Conservation (phyloP, 345 rosid species). For the Ricinus communis region DNA sequence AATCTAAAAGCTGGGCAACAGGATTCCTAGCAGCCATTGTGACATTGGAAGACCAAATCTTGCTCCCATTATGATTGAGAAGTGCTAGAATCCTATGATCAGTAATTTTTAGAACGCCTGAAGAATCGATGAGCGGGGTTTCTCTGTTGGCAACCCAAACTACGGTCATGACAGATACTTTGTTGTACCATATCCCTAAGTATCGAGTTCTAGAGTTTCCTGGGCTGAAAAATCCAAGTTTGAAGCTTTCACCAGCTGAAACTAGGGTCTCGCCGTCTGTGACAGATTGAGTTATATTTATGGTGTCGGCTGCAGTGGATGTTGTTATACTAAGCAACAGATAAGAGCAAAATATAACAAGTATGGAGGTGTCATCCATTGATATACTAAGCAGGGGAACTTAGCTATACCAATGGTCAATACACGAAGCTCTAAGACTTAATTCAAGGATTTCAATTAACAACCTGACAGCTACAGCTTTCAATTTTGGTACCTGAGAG, state of each 20-base stretch:
- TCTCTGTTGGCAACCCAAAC: slow-evolving; percentile 24
- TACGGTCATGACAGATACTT: not conserved
- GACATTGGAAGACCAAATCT: slow-evolving; percentile 20
- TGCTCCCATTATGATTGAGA: not conserved
- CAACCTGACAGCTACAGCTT: too few relatives aligned
- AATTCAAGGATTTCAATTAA: too few relatives aligned
- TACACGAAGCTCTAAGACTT: too few relatives aligned
- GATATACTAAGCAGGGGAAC: too few relatives aligned
- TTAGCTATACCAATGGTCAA: too few relatives aligned
- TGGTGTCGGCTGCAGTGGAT: slow-evolving; percentile 2
- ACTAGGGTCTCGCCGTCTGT: not conserved
- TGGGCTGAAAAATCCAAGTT: slow-evolving; percentile 20
- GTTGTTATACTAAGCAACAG: not conserved
- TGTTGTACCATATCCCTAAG: slow-evolving; percentile 16
- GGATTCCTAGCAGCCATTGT: not conserved
- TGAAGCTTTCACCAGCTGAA: slow-evolving; percentile 13
- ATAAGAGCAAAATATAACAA: not conserved
- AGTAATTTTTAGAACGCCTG: slow-evolving; percentile 10
- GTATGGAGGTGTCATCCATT: not conserved
- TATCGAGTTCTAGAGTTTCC: slow-evolving; percentile 10
- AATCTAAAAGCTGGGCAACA: slow-evolving; percentile 7
- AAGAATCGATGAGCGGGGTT: slow-evolving; percentile 12
- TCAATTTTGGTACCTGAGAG: too few relatives aligned
- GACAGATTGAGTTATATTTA: slow-evolving; percentile 5
- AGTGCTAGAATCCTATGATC: not conserved